Percentiles rank a stretch among this genome's conserved stretches.
phyloP scores from a whole-genome alignment of 495 filamentous ascomycete genomes.

The Hypoxylon fragiforme region DNA sequence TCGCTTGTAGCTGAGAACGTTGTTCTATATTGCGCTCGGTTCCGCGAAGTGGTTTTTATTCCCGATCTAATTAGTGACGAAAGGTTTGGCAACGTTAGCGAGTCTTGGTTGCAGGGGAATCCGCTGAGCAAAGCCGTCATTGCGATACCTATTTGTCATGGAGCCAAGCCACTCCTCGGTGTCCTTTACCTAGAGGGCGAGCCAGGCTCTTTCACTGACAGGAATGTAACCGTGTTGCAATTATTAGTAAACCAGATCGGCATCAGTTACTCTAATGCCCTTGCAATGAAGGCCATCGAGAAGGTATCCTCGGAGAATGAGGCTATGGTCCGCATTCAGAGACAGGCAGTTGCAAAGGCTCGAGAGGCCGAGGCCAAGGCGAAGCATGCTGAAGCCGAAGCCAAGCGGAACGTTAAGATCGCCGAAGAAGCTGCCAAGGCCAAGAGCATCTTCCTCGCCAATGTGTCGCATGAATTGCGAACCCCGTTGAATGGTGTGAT shows the following conservation, averaged over 20 bases:
- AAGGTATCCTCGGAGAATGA: slow-evolving; percentile 80
- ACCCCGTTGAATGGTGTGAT: slow-evolving; percentile 90
- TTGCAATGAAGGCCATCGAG: slow-evolving; percentile 78
- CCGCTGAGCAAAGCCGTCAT: slow-evolving; percentile 77
- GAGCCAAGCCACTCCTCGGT: slow-evolving; percentile 71
- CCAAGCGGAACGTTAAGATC: slow-evolving; percentile 82
- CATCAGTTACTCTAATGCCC: slow-evolving; percentile 84
- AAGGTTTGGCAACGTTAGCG: slow-evolving; percentile 79
- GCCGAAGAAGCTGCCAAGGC: slow-evolving; percentile 91
- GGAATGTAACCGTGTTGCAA: slow-evolving; percentile 82
- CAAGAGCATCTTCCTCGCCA: slow-evolving; percentile 90
- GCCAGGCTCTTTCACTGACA: slow-evolving; percentile 82
- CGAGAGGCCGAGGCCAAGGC: slow-evolving; percentile 81
- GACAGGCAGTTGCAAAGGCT: slow-evolving; percentile 76
- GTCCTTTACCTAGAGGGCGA: slow-evolving; percentile 85
- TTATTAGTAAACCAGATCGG: slow-evolving; percentile 87
- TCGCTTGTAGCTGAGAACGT: slow-evolving; percentile 72
- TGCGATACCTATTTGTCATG: slow-evolving; percentile 82
- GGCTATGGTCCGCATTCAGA: slow-evolving; percentile 87
- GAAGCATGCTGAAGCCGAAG: slow-evolving; percentile 78
- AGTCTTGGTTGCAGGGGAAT: slow-evolving; percentile 68
- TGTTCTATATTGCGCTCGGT: slow-evolving; percentile 79
- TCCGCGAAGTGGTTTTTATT: slow-evolving; percentile 80
- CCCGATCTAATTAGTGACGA: slow-evolving; percentile 84
- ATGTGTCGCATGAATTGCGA: slow-evolving; percentile 84